Conservation (phyloP, 164 flowering plant genomes). For the Protea cynaroides region DNA sequence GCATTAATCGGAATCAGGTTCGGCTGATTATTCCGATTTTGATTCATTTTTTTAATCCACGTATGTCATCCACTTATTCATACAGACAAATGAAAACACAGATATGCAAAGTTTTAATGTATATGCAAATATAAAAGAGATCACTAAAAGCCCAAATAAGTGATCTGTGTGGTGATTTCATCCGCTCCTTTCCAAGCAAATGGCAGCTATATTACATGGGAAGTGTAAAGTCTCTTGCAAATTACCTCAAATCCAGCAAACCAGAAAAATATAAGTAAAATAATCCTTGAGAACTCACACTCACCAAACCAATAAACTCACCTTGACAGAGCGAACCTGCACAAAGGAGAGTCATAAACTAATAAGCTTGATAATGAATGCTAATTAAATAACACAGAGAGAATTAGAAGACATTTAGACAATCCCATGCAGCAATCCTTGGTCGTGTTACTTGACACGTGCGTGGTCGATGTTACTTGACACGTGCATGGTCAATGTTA, state of each 20-base stretch:
- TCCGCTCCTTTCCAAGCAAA: not conserved
- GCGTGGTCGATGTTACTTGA: not conserved
- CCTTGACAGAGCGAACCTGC: conserved; percentile 98
- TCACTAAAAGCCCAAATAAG: not conserved
- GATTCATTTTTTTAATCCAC: no score
- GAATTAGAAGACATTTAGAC: not conserved
- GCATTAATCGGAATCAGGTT: no score
- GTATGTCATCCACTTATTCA: no score
- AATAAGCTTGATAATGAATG: not conserved
- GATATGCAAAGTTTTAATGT: no score
- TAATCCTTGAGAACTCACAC: conserved; percentile 23
- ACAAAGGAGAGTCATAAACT: conserved; percentile 13
- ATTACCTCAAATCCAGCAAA: not conserved
- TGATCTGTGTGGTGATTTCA: not conserved
- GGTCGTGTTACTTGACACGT: not conserved
- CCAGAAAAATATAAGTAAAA: not conserved
- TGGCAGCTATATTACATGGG: not conserved
- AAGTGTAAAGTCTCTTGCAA: not conserved
- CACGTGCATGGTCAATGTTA: not conserved
- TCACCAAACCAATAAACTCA: conserved; percentile 35
- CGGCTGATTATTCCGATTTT: no score
- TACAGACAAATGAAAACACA: no score
- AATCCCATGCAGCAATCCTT: not conserved
- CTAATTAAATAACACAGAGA: not conserved
- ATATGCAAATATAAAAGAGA: no score